Evolutionary conservation across 768 basidiomycete genomes (phyloP), one percentile per base, ranked within the genome.

Genomic region (Cantharellus cinnabarinus): DNA sequence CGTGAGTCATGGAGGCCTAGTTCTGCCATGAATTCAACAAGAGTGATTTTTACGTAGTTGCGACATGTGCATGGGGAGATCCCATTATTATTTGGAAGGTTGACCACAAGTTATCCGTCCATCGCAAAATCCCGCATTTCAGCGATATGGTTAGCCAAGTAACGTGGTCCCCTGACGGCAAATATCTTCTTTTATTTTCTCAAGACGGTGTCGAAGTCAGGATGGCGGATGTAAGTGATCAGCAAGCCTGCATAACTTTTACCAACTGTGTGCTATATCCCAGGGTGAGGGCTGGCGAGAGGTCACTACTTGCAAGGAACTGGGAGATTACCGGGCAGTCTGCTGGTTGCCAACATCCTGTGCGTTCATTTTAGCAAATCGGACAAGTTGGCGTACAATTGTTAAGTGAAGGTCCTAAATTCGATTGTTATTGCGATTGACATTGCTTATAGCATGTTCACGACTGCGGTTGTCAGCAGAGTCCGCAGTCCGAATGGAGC

Each of bases 101-200:
- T 44, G 58, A 41, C 2, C 76, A 79, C 58, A 75, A 77, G 5
- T 77, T 80, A 60, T 68, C 71, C 15, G 71, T 74, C 2, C 81
- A 84, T 64, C 77, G 81, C 48, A 75, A 78, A 10, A 74, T 86
- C n/a, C 79, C 79, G 0, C 82, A 85, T 65, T 72, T 80, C 3
- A 75, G 77, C 61, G 52, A 56, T n/a, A 84, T 85, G 67, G 79
- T 85, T 40, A 77, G 80, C 41, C 83, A 85, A 68, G 83, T 29
- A 40, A 82, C 82, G 38, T 87, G 84, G 82, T 82, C 82, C 7
- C 82, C 83, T 0, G 75, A 72, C 40, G 82, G 84, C 14, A 73
- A 74, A 55, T 68, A 10, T 53, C 71, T 87, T 4, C 68, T 87
- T 5, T 83, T 82, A 2, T 84, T 82, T 68, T 72, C 82, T 52